These are phyloP conservation scores for Polyporus arcularius DNA, from an alignment of 768 basidiomycete genomes.

Conservation along the genomic window DNA sequence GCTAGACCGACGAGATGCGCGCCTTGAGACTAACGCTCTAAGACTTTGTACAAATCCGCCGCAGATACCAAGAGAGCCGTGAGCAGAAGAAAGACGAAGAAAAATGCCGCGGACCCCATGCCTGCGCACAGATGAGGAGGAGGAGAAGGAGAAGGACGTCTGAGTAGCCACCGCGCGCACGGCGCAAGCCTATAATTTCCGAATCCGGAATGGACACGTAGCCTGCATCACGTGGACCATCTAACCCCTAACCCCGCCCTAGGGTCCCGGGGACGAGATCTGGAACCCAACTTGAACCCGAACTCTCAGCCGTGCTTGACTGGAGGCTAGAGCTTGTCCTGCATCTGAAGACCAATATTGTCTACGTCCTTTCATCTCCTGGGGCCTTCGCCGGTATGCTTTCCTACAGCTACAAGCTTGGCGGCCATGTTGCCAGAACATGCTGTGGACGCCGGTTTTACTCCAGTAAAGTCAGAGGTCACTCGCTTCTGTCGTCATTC, in stretches of 20 bases:
- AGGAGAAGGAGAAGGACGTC: background rate
- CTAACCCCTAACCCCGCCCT: slow-evolving; percentile 5
- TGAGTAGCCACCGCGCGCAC: background rate
- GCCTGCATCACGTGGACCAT: slow-evolving; percentile 5
- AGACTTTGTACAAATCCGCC: slow-evolving; percentile 77
- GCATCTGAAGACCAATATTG: no score
- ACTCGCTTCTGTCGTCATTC: slow-evolving; percentile 5
- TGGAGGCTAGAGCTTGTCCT: background rate
- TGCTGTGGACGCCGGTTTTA: slow-evolving; percentile 20
- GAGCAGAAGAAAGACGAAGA: slow-evolving; percentile 34
- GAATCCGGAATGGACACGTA: slow-evolving; percentile 19
- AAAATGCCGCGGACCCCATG: slow-evolving; percentile 30
- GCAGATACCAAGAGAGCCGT: slow-evolving; percentile 44
- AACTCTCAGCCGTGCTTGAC: background rate
- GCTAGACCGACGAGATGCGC: slow-evolving; percentile 25
- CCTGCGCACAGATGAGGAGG: slow-evolving; percentile 5
- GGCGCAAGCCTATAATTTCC: background rate
- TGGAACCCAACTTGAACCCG: background rate
- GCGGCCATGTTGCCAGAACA: background rate
- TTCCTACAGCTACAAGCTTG: background rate
- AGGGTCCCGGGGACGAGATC: background rate
- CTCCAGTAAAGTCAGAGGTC: slow-evolving; percentile 43
- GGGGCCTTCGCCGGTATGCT: background rate
- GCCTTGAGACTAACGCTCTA: slow-evolving; percentile 68
- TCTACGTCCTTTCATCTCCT: background rate